Conservation (phyloP, 768 basidiomycete genomes). For the Cystobasidium tubakii region DNA sequence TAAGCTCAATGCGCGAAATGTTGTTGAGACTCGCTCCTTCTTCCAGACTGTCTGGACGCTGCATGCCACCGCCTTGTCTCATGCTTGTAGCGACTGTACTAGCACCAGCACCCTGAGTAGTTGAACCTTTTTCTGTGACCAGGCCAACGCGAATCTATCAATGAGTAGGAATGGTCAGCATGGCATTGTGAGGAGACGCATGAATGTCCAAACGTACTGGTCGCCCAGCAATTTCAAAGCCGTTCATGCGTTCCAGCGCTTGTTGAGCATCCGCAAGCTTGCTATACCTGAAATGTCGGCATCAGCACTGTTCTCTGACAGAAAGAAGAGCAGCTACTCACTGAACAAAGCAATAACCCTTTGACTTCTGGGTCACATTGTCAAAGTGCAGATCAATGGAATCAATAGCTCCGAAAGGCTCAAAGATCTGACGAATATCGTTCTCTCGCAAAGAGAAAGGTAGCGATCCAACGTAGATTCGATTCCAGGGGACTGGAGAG, state of each 20-base stretch:
- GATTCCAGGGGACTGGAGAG: slow-evolving; percentile 50
- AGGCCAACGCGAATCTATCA: slow-evolving; percentile 39
- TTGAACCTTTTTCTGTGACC: slow-evolving; percentile 43
- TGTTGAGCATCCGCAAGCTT: slow-evolving; percentile 88
- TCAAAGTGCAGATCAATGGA: slow-evolving; percentile 97
- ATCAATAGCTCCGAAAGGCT: slow-evolving; percentile 95
- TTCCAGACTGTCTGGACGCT: slow-evolving; percentile 70
- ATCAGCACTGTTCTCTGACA: not conserved
- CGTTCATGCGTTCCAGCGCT: slow-evolving; percentile 98
- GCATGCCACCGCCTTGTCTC: slow-evolving; percentile 24
- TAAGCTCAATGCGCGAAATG: slow-evolving; percentile 96
- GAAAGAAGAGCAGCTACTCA: slow-evolving; percentile 51
- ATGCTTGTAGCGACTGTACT: slow-evolving; percentile 35
- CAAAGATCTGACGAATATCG: slow-evolving; percentile 98
- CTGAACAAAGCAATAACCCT: slow-evolving; percentile 98
- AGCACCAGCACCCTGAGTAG: not conserved
- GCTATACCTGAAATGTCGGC: slow-evolving; percentile 63
- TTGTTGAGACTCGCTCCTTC: slow-evolving; percentile 96
- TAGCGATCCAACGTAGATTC: slow-evolving; percentile 92
- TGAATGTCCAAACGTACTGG: not conserved
- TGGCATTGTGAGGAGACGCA: not conserved
- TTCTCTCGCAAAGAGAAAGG: slow-evolving; percentile 95
- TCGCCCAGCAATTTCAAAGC: slow-evolving; percentile 92
- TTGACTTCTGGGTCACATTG: slow-evolving; percentile 87
- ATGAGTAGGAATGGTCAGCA: slow-evolving; percentile 4